Base-by-base conservation (phyloP, 306 rosid species). In the Quercus suber region DNA sequence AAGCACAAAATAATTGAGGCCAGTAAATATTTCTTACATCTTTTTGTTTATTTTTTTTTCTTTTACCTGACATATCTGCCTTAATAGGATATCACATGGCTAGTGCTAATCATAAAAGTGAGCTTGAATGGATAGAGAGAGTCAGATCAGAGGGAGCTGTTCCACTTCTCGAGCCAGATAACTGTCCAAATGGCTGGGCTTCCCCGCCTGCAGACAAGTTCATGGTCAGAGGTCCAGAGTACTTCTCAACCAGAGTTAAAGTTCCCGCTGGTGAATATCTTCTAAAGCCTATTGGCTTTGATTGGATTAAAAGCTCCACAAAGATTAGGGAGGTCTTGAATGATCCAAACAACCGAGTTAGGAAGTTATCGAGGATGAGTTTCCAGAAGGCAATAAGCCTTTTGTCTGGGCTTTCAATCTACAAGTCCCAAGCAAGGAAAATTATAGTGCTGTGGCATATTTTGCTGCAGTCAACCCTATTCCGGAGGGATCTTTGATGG, bases 391-490 rank as follows among this genome's bases (percentile, higher is more conserved):
- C 30, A 76, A 83, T 45, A 91, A 84, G 83, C 99, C 99, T 74
- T 91, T 94, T 45, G 77, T 91, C 60, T 94, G 98, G 98, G 98
- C 93, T 31, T 92, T 92, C 78, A 94, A 92, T 87, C 88, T 94
- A 74, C 97, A 94, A 88, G 82, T 92, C 72, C 97, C 96, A 0
- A 82, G 79, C 82, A 94, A 91, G 84, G 97, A 92, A 63, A 89
- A 89, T 80, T 92, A 90, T 60, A 86, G 91, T 57, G 92, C 88
- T 0, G 92, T 92, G 61, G 89, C 92, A 27, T 94, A 94, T 81
- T 92, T 94, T 49, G 81, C 89, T 21, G 61, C 81, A 41, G 71
- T 73, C 76, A 88, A 88, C 67, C 92, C 94, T 71, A 64, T 83
- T 30, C 74, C 78, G 2, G 84, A 86, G 78, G 97, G 94, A 10